Conservation (phyloP, 495 filamentous ascomycete species). For the Recurvomyces mirabilis region DNA sequence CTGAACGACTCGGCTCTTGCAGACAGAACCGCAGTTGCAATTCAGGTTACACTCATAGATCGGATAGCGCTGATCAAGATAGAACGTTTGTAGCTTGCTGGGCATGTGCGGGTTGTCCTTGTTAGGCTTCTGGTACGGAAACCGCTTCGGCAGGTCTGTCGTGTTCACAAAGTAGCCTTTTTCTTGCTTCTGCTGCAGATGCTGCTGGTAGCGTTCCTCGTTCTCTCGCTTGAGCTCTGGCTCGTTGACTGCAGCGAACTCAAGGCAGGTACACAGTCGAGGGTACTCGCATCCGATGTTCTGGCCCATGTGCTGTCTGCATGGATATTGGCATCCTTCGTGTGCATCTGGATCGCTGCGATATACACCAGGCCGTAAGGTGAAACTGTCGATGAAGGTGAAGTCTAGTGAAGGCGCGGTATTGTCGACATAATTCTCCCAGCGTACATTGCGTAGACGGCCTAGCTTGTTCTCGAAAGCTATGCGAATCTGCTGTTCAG, state of each 20-base stretch:
- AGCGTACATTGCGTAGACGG: conserved; percentile 11
- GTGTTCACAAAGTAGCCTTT: conserved; percentile 14
- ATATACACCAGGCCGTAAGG: conserved; percentile 27
- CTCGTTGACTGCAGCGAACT: conserved; percentile 31
- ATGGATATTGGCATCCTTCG: conserved; percentile 26
- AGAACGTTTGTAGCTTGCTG: conserved; percentile 25
- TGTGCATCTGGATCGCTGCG: conserved; percentile 21
- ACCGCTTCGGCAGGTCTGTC: conserved; percentile 28
- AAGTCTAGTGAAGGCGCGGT: conserved; percentile 29
- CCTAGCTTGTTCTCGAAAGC: conserved; percentile 24
- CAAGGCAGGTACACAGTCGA: conserved; percentile 28
- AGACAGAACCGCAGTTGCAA: conserved; percentile 56
- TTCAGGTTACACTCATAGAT: conserved; percentile 76
- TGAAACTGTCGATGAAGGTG: conserved; percentile 26
- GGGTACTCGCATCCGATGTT: conserved; percentile 33
- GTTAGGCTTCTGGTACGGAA: conserved; percentile 27
- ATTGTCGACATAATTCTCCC: conserved; percentile 26
- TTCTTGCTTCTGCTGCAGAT: conserved; percentile 4
- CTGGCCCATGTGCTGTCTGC: conserved; percentile 30
- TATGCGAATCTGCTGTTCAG: conserved; percentile 21
- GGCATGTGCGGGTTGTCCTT: conserved; percentile 16
- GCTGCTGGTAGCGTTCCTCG: conserved; percentile 6
- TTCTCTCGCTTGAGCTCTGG: conserved; percentile 6
- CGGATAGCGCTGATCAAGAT: conserved; percentile 43
- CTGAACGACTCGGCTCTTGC: conserved; percentile 74